Evolutionary conservation across 108 stramenopile genomes (phyloP).

Genomic region (Discostella pseudostelligera): DNA sequence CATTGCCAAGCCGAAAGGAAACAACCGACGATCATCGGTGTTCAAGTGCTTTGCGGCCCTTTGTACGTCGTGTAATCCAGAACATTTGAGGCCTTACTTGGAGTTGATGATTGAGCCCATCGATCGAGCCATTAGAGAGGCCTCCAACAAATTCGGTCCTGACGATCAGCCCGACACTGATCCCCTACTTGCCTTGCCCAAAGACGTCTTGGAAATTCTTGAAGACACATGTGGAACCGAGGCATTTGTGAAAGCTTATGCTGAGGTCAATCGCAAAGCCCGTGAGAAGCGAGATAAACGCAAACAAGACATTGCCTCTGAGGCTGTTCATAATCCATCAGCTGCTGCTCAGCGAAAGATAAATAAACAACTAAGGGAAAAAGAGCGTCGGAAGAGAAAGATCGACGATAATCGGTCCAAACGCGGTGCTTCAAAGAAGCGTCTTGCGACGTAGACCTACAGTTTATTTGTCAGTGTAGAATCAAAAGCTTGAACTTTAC

Average conservation of each 20-base stretch:
- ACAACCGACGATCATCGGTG: slow-evolving; percentile 63
- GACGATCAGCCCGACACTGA: slow-evolving; percentile 26
- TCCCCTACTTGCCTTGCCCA: slow-evolving; percentile 48
- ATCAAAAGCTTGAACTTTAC: too few relatives aligned
- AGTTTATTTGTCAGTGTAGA: too few relatives aligned
- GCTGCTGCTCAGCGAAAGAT: slow-evolving; percentile 71
- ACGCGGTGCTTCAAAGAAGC: slow-evolving; percentile 47
- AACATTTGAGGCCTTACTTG: slow-evolving; percentile 56
- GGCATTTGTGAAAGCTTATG: slow-evolving; percentile 62
- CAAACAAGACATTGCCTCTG: slow-evolving; percentile 59
- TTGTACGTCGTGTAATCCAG: slow-evolving; percentile 40
- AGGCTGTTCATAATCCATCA: slow-evolving; percentile 69
- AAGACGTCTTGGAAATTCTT: slow-evolving; percentile 70
- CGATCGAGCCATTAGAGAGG: slow-evolving; percentile 71
- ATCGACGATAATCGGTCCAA: slow-evolving; percentile 55
- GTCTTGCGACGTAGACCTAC: too few relatives aligned
- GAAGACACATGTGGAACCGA: slow-evolving; percentile 71
- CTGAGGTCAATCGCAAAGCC: slow-evolving; percentile 68
- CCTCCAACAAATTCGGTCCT: slow-evolving; percentile 48
- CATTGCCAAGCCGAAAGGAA: slow-evolving; percentile 77
- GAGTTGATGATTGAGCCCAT: slow-evolving; percentile 80
- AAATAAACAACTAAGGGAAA: slow-evolving; percentile 65
- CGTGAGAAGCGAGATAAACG: slow-evolving; percentile 71
- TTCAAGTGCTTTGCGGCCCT: slow-evolving; percentile 88
- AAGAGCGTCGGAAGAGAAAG: slow-evolving; percentile 69